These are phyloP conservation scores for Plantago ovata DNA, from an alignment of 257 asterid species.

Conservation along the genomic window DNA sequence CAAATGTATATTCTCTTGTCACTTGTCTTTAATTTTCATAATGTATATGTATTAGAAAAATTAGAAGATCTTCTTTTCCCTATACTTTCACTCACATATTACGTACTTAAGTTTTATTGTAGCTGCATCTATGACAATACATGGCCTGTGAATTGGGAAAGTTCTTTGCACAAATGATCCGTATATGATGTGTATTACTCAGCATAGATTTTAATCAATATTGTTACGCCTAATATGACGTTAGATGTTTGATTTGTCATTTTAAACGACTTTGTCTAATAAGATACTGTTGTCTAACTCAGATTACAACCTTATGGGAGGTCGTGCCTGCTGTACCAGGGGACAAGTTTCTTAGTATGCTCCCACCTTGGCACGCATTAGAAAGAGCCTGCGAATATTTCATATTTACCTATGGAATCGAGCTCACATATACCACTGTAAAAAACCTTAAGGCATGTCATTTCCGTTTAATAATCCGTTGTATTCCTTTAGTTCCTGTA, in stretches of 20 bases:
- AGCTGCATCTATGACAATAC: too few species aligned
- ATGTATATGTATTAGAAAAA: background rate
- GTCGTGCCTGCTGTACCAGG: constrained; percentile 82
- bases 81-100: constrained; percentile 3
- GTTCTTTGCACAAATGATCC: too few species aligned
- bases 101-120: background rate
- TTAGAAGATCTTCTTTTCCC: too few species aligned
- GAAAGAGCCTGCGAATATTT: constrained; percentile 88
- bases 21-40: constrained; percentile 60
- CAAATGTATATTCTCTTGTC: too few species aligned
- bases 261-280: constrained; percentile 6
- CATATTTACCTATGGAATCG: constrained; percentile 63
- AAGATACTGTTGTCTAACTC: constrained; percentile 23
- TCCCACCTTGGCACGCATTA: constrained; percentile 98
- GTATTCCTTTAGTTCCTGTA: background rate
- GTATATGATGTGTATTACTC: too few species aligned
- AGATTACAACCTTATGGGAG: constrained; percentile 70
- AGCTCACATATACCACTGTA: constrained; percentile 75
- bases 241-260: too few species aligned
- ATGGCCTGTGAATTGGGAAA: too few species aligned
- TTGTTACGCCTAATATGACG: too few species aligned
- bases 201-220: too few species aligned
- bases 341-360: constrained; percentile 87
- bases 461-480: constrained; percentile 15
- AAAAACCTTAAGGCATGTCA: constrained; percentile 59